These are phyloP conservation scores for Fusarium fracticaudum DNA, from an alignment of 2,329 filamentous ascomycete species.

Conservation along the genomic window DNA sequence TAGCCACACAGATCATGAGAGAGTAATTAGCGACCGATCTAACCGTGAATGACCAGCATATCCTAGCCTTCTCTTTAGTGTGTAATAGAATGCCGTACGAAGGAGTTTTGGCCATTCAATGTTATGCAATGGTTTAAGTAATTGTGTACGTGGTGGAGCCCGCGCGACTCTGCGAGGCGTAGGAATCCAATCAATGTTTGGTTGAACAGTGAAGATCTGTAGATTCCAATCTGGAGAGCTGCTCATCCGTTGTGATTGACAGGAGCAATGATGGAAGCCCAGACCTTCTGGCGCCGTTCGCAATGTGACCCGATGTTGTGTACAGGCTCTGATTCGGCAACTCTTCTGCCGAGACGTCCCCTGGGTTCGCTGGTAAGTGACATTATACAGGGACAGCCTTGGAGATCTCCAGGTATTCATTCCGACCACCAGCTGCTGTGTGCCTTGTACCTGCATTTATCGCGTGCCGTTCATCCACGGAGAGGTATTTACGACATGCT, in stretches of 20 bases:
- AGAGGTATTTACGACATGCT: conserved; percentile 34
- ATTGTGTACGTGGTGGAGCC: conserved; percentile 20
- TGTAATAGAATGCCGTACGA: conserved; percentile 17
- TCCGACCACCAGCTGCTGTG: background rate
- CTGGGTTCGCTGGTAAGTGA: background rate
- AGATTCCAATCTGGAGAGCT: conserved; percentile 32
- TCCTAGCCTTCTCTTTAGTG: conserved; percentile 11
- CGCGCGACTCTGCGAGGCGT: conserved; percentile 18
- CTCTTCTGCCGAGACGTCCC: conserved; percentile 9
- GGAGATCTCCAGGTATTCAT: conserved; percentile 35
- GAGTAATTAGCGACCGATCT: conserved; percentile 12
- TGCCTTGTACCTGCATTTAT: conserved; percentile 38
- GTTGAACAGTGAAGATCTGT: conserved; percentile 31
- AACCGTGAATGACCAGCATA: conserved; percentile 1
- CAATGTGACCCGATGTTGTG: background rate
- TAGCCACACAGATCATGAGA: background rate
- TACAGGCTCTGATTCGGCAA: conserved; percentile 5
- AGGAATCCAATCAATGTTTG: conserved; percentile 36
- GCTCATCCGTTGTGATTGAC: conserved; percentile 28
- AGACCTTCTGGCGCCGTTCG: conserved; percentile 32
- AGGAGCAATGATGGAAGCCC: conserved; percentile 34
- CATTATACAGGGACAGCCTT: conserved; percentile 6
- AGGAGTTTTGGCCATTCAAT: conserved; percentile 15
- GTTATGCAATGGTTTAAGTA: conserved; percentile 22
- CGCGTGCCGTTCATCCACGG: conserved; percentile 12